Conservation (phyloP, 768 basidiomycete genomes). For the Dacryopinax spathularia region DNA sequence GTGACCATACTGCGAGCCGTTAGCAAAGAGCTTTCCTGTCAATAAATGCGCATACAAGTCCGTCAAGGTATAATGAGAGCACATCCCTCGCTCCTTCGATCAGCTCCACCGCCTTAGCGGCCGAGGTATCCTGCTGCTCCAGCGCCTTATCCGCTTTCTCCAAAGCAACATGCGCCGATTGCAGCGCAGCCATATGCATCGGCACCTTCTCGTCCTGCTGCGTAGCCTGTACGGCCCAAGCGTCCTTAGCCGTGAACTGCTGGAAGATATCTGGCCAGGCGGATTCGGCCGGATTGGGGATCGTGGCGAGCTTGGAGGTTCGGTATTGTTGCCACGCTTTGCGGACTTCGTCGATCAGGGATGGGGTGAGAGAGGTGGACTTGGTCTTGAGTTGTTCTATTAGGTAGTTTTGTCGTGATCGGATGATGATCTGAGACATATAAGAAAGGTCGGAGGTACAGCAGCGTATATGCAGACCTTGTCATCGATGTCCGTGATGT, state of each 20-base stretch:
- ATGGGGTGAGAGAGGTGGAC: conserved; percentile 36
- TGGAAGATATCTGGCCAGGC: conserved; percentile 44
- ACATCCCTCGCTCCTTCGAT: conserved; percentile 68
- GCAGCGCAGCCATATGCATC: conserved; percentile 67
- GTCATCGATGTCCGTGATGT: conserved; percentile 98
- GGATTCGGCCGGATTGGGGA: conserved; percentile 23
- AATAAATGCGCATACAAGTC: conserved; percentile 38
- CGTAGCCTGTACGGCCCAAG: conserved; percentile 58
- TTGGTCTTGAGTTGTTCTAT: conserved; percentile 26
- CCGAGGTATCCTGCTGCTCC: conserved; percentile 28
- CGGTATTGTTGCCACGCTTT: conserved; percentile 51
- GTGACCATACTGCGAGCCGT: conserved; percentile 43
- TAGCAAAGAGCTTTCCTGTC: neutral
- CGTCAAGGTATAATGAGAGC: conserved; percentile 56
- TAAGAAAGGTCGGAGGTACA: neutral
- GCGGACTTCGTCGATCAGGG: conserved; percentile 42
- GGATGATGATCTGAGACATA: conserved; percentile 64
- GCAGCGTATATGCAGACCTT: conserved; percentile 44
- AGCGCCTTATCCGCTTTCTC: conserved; percentile 34
- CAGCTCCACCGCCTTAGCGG: conserved; percentile 38
- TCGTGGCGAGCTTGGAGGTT: conserved; percentile 23
- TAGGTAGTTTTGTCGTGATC: conserved; percentile 51
- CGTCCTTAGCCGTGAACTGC: conserved; percentile 33
- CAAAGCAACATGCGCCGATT: conserved; percentile 34
- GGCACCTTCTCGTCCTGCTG: conserved; percentile 82